These are phyloP conservation scores for Inonotus obliquus DNA, from an alignment of 1,284 basidiomycete genomes.

Conservation along the genomic window DNA sequence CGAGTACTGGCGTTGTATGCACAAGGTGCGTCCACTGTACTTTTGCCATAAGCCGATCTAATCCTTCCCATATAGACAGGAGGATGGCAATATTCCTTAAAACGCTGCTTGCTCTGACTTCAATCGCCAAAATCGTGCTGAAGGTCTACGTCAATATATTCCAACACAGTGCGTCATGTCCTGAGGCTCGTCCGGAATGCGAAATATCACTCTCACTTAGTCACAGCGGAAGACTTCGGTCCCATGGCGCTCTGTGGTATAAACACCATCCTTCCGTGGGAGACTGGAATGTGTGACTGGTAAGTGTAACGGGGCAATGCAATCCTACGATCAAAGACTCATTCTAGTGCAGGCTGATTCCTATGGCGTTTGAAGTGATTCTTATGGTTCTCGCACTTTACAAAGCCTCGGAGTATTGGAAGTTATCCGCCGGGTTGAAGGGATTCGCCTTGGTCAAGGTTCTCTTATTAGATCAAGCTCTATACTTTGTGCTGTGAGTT, in stretches of 20 bases:
- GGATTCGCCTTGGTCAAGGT: not conserved
- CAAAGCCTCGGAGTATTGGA: not conserved
- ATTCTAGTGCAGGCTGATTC: not conserved
- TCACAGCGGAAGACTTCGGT: too few species aligned
- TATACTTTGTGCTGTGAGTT: not conserved
- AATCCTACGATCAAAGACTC: not conserved
- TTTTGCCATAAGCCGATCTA: not conserved
- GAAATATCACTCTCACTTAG: too few species aligned
- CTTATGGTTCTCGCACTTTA: not conserved
- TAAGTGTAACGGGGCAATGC: not conserved
- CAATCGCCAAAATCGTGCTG: too few species aligned
- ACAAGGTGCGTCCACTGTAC: not conserved
- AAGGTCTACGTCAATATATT: too few species aligned
- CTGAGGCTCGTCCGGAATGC: too few species aligned
- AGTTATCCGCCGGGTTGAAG: not conserved
- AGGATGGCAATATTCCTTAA: not conserved
- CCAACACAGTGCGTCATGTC: too few species aligned
- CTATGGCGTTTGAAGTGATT: not conserved
- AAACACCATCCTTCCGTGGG: too few species aligned
- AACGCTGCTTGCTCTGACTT: too few species aligned
- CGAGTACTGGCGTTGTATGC: constrained; percentile 6
- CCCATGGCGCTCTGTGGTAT: too few species aligned
- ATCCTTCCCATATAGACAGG: not conserved
- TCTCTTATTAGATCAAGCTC: not conserved
- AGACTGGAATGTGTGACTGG: too few species aligned